Base-by-base conservation (phyloP, 345 rosid species). In the Citrus maxima region DNA sequence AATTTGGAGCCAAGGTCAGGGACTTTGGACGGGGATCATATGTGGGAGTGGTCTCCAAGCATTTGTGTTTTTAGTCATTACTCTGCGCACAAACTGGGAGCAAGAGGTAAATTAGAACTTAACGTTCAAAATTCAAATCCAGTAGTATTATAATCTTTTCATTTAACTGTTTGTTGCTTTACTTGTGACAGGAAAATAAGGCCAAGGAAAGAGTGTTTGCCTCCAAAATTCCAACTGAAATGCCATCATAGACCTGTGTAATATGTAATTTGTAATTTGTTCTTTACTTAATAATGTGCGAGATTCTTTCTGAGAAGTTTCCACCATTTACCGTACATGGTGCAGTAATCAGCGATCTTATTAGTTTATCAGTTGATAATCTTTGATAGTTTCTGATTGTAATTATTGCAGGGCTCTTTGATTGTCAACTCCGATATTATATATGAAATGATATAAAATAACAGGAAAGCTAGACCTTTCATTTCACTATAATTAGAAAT, bases 1-100 rank as follows among this genome's bases (percentile, higher is more conserved):
- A 81, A 2, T 67, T 79, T 5, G 80, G 85, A 79, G 87, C 80
- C 25, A 84, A 78, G 82, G 88, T 85, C 46, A 85, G 87, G 88
- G 88, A 62, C 82, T 86, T 2, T 86, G 88, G 86, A 77, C 76
- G 79, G 86, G 88, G 73, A 86, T 86, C 38, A 80, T 66, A 8
- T 69, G 75, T 30, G 84, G 88, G 62, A 83, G 88, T 70, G 54
- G 56, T 22, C n/a, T 86, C 51, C 88, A 86, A 74, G 78, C 88
- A 28, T 2, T 73, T 59, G 19, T 78, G 72, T 86, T 85, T 56
- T 56, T 78, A 30, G 67, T 25, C 73, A 77, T 86, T 66, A 72
- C 84, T 5, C 27, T 80, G 74, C 51, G 67, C 81, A 83, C 83
- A 6, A 71, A 83, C 21, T 83, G 86, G 88, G 79, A 81, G 74